A percentile compares a stretch with the other conserved stretches of the same genome.
Conservation (phyloP, 768 basidiomycete species). For the Termitomyces sp. region DNA sequence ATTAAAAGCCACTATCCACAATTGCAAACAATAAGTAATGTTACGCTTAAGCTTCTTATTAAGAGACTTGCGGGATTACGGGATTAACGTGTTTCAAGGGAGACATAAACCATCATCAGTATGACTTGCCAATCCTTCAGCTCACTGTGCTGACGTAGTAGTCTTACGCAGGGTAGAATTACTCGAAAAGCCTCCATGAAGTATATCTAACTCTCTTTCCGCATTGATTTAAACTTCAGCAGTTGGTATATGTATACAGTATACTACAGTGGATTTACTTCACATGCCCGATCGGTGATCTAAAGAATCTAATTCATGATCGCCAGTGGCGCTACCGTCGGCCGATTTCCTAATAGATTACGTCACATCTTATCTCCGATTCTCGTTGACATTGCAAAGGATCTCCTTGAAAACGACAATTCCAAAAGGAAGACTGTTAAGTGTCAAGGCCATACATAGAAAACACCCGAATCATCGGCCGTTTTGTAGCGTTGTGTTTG, state of each 20-base stretch:
- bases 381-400: neutral
- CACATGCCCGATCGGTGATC: neutral
- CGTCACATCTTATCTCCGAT: neutral
- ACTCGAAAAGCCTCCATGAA: neutral
- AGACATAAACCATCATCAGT: neutral
- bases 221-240: neutral
- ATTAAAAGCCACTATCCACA: neutral
- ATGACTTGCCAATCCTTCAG: neutral
- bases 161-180: too few species aligned
- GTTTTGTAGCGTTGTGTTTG: neutral
- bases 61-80: neutral
- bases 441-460: neutral
- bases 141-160: neutral
- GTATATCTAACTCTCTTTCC: neutral
- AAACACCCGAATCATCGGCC: neutral
- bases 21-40: neutral
- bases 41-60: neutral
- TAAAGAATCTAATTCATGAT: neutral
- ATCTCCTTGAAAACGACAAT: neutral
- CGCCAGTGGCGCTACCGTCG: conserved; percentile 7
- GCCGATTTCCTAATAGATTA: neutral
- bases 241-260: neutral
- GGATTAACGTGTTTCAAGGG: neutral
- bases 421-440: neutral
- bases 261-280: too few species aligned